Base-by-base conservation (phyloP, 2,329 filamentous ascomycete species). In the Diaporthe australafricana region DNA sequence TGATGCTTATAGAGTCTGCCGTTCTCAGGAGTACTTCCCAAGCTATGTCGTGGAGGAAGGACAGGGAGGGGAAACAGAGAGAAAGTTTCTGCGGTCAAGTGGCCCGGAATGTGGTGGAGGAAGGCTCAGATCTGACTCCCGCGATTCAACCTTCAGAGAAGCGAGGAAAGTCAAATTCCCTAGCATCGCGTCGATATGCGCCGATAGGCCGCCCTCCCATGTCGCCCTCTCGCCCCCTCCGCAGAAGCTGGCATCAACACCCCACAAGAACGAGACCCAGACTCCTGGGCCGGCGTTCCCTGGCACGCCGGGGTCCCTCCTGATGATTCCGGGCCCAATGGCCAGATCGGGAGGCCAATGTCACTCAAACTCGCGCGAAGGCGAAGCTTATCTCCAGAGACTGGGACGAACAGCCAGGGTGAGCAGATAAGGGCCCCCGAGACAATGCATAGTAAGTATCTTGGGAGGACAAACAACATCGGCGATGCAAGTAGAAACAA, bases 361-460 rank as follows among this genome's bases (percentile, higher is more conserved):
- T 38, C 60, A 65, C 60, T 14, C 25, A 48, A 48, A 25, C 32
- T 63, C 42, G 60, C 48, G 45, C 48, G 45, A 20, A 47, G 42
- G 9, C 30, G 12, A 50, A 42, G 20, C 60, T 65, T 65, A 65
- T 65, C 60, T 50, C 45, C 45, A 38, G 20, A 20, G n/a, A 50
- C 45, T 65, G 45, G 45, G n/a, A 27, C 45, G 60, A 30, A n/a
- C 60, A 27, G 45, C 30, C 16, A 14, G 27, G n/a, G 12, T 20
- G 60, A n/a, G 47, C 30, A 65, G 40, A 38, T 65, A 50, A 38
- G 20, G 40, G 2, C 38, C 3, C 11, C 38, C 38, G 4, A 5
- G n/a, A 45, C 14, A 16, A n/a, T n/a, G n/a, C 6, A 8, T 2
- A 14, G 17, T 0, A 12, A 20, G 25, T 2, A 3, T 7, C 1